Evolutionary conservation across 768 basidiomycete species (phyloP), one percentile per base, ranked within the genome.

Genomic region (Sistotremastrum suecicum): DNA sequence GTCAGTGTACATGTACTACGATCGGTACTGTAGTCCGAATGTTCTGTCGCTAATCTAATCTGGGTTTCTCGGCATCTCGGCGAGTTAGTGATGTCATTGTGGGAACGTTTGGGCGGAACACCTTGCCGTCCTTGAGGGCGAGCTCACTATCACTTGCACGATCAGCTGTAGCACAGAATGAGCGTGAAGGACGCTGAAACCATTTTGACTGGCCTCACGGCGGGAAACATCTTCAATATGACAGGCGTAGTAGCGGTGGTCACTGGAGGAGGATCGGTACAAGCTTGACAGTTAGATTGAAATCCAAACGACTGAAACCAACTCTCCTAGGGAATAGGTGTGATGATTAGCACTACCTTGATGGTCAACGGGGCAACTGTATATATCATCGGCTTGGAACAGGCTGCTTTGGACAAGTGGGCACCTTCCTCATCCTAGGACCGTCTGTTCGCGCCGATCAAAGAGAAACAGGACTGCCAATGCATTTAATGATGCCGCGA

Each of bases 331-430:
- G 71, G 71, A 0, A 70, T 72, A n/a, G 71, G 71, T 1, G 54
- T 71, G 38, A 73, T 73, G 71, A 70, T 73, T 20, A 63, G 60
- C 47, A 64, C 65, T 7, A 69, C 70, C 0, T 55, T 73, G 2
- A 50, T 70, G 7, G 67, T 69, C 3, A 73, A 73, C 48, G 69
- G 69, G 5, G 71, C 71, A 1, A 67, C 60, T 0, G 71, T 73
- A 3, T 72, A 71, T 44, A 68, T 71, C 38, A 64, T 71, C 31
- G 71, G 69, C 0, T 67, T 65, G 2, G 60, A 58, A 6, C 67
- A 69, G 48, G 58, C 45, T 3, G 64, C 66, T 12, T 58, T 71
- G n/a, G 65, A 69, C 47, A 60, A 51, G 65, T 68, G 41, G 20
- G 57, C 46, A 5, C 12, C 20, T 7, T 42, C 33, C 7, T 49